Conservation (phyloP, 2,329 filamentous ascomycete genomes). For the Escovopsis sp. region DNA sequence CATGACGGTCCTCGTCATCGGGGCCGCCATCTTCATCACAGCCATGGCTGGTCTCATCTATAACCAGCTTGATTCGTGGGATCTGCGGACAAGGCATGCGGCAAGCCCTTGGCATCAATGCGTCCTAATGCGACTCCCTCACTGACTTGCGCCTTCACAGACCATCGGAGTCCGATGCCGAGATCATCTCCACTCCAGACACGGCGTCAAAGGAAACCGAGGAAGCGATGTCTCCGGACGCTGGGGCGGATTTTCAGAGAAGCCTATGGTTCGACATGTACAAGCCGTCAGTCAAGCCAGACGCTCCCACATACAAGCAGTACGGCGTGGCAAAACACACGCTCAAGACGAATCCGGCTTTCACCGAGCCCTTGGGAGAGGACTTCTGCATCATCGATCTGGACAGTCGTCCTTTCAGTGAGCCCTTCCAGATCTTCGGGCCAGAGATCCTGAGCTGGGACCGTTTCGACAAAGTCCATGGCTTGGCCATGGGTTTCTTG, state of each 20-base stretch:
- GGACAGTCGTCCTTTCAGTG: conserved; percentile 26
- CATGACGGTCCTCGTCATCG: conserved; percentile 16
- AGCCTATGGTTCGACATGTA: conserved; percentile 19
- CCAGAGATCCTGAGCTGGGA: conserved; percentile 22
- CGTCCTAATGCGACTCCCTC: neutral
- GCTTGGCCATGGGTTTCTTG: conserved; percentile 25
- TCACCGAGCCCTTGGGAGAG: conserved; percentile 20
- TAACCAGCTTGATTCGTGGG: conserved; percentile 18
- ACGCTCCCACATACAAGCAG: conserved; percentile 13
- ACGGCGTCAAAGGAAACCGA: conserved; percentile 2
- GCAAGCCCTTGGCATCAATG: neutral
- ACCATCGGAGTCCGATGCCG: neutral
- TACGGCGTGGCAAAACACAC: conserved; percentile 20
- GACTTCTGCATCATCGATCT: conserved; percentile 31
- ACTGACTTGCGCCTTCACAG: neutral
- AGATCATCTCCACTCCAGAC: conserved; percentile 1
- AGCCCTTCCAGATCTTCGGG: conserved; percentile 22
- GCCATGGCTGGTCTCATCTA: conserved; percentile 18
- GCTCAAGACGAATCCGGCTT: conserved; percentile 16
- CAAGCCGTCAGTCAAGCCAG: conserved; percentile 15
- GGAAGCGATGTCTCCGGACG: neutral
- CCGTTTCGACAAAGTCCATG: conserved; percentile 17
- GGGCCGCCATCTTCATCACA: conserved; percentile 18
- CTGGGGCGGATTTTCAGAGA: conserved; percentile 11
- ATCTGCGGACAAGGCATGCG: conserved; percentile 9